phyloP scores from a whole-genome alignment of 2,329 filamentous ascomycete genomes.

The Scytalidium lignicola region DNA sequence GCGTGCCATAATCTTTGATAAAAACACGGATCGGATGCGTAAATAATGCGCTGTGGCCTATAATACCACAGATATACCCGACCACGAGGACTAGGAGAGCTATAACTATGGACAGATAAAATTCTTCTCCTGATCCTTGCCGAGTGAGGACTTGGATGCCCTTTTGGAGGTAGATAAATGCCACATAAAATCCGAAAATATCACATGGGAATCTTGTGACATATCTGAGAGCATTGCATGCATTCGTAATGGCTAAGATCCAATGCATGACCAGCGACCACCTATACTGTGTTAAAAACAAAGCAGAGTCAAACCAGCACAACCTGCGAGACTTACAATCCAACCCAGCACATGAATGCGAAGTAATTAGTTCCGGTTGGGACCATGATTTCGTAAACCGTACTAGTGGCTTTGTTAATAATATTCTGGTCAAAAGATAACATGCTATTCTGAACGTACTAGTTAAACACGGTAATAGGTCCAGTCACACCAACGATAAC shows the following conservation, averaged over 20 bases:
- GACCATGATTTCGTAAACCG: slow-evolving; percentile 82
- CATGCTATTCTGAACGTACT: slow-evolving; percentile 40
- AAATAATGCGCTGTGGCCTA: slow-evolving; percentile 69
- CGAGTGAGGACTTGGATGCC: slow-evolving; percentile 79
- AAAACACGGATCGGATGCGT: slow-evolving; percentile 72
- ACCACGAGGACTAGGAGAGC: slow-evolving; percentile 72
- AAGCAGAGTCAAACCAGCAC: neutral
- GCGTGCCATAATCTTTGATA: slow-evolving; percentile 84
- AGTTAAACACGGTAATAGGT: slow-evolving; percentile 91
- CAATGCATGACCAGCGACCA: slow-evolving; percentile 85
- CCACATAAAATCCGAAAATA: slow-evolving; percentile 91
- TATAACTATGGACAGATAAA: slow-evolving; percentile 77
- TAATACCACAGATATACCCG: slow-evolving; percentile 66
- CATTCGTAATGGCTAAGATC: slow-evolving; percentile 77
- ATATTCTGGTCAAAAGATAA: neutral
- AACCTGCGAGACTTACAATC: slow-evolving; percentile 45
- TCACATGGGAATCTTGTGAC: slow-evolving; percentile 90
- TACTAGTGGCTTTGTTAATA: slow-evolving; percentile 50
- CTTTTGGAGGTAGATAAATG: slow-evolving; percentile 87
- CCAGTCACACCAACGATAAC: slow-evolving; percentile 89
- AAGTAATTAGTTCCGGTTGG: slow-evolving; percentile 76
- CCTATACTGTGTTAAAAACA: slow-evolving; percentile 32
- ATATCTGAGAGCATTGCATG: slow-evolving; percentile 83
- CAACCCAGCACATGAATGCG: slow-evolving; percentile 89
- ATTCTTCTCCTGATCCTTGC: slow-evolving; percentile 58